phyloP scores from a whole-genome alignment of 441 rosid genomes.

The California macrophylla region DNA sequence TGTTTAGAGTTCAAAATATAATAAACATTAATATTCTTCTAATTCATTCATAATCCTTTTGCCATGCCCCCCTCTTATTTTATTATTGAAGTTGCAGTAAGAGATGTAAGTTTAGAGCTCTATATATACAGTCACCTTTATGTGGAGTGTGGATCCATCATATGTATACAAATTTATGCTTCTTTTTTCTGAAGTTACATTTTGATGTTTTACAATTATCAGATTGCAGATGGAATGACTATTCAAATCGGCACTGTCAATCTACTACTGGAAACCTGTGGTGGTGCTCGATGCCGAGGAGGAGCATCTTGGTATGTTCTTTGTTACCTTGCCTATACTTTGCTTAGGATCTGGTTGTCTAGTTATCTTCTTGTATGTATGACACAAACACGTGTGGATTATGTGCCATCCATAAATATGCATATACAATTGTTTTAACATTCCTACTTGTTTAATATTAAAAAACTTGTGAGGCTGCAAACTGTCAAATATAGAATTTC shows the following conservation, averaged over 20 bases:
- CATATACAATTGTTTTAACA: background rate
- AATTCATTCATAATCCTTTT: background rate
- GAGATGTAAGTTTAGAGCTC: background rate
- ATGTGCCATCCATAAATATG: background rate
- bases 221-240: slow-evolving; percentile 99
- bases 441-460: background rate
- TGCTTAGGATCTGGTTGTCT: background rate
- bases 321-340: background rate
- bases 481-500: background rate
- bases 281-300: slow-evolving; percentile 54
- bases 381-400: background rate
- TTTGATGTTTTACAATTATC: slow-evolving; percentile 22
- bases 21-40: background rate
- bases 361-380: background rate
- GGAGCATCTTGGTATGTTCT: slow-evolving; percentile 77
- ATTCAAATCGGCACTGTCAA: slow-evolving; percentile 71
- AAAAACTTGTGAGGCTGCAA: background rate
- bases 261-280: slow-evolving; percentile 85
- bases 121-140: background rate
- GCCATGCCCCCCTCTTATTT: background rate
- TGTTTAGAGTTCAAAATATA: background rate
- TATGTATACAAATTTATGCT: background rate
- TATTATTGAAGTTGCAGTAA: background rate
- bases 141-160: background rate
- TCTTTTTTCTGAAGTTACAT: slow-evolving; percentile 4